Evolutionary conservation across 1,139 yeast species (phyloP), one percentile per base, ranked within the genome.

Genomic region (Blastobotrys niveus): DNA sequence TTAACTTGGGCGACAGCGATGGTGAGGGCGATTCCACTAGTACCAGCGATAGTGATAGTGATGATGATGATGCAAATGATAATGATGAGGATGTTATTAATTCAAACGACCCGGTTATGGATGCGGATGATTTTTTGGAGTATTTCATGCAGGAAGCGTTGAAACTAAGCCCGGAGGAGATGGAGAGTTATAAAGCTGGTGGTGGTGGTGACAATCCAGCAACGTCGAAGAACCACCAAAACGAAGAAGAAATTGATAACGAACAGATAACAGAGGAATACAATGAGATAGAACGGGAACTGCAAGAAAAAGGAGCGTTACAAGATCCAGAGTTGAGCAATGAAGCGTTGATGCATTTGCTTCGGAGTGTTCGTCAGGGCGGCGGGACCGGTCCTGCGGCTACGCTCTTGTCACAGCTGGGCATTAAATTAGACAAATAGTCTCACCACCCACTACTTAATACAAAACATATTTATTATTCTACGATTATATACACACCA

Each of bases 111-210:
- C 61, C 68, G 5, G 72, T 63, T 40, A 72, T 79, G 12, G 76
- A 73, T 53, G 82, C 77, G 48, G 86, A 80, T 55, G 85, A 79
- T 55, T 77, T 79, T 58, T 71, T 79, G 56, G 83, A 78, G 57
- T 77, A 68, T 57, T 74, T 79, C 56, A 62, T 76, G 27, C 69
- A 69, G 43, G 74, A 76, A 32, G 84, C 78, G 0, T 57, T 79
- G 33, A 68, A 73, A 34, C 48, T 73, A 47, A 54, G 62, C 1
- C 71, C 68, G 27, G 67, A 67, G 24, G 70, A 74, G 38, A 52
- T 73, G 22, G 71, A 63, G 36, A 45, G 52, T 8, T 62, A 57
- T 38, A 53, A 70, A 40, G 58, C 59, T 14, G 53, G 12, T 44
- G 19, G n/a, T n/a, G n/a, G n/a, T n/a, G n/a, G n/a, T n/a, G n/a